Percentiles rank a stretch among this genome's conserved stretches.
Evolutionary conservation across 1,284 basidiomycete species (phyloP).

Genomic region (Marasmius sp.): DNA sequence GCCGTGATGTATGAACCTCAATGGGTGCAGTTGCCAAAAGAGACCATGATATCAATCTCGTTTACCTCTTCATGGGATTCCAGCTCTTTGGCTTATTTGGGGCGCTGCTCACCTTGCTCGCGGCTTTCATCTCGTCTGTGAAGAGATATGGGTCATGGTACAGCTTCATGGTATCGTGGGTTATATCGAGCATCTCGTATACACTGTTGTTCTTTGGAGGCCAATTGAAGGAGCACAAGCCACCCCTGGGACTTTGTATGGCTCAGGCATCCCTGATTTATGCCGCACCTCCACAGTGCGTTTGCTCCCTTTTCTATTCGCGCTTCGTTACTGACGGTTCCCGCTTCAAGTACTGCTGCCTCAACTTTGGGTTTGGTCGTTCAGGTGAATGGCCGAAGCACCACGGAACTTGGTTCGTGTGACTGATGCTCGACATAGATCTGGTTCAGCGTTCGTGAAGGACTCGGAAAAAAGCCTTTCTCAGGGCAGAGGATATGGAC

Average conservation of each 20-base stretch:
- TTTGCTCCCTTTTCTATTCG: neutral
- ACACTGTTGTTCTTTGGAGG: conserved; percentile 27
- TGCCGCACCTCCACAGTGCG: conserved; percentile 31
- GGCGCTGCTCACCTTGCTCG: conserved; percentile 26
- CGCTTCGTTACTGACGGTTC: neutral
- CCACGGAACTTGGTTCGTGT: neutral
- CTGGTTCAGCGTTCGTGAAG: conserved; percentile 9
- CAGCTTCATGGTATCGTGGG: conserved; percentile 35
- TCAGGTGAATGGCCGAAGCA: conserved; percentile 8
- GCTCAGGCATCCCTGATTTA: conserved; percentile 32
- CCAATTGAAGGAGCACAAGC: conserved; percentile 15
- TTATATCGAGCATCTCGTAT: conserved; percentile 34
- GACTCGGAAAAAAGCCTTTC: conserved; percentile 3
- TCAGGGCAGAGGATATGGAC: conserved; percentile 5
- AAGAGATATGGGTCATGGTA: conserved; percentile 34
- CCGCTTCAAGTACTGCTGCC: conserved; percentile 17
- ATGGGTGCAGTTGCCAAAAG: no score
- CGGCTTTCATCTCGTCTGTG: conserved; percentile 26
- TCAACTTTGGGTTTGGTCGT: conserved; percentile 19
- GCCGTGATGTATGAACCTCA: no score
- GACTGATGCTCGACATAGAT: conserved; percentile 2
- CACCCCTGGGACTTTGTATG: conserved; percentile 22
- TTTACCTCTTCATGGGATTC: conserved; percentile 28
- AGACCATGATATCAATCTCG: conserved; percentile 6
- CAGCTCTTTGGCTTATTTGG: conserved; percentile 30